A percentile compares a stretch with the other conserved stretches of the same genome.
phyloP scores from a whole-genome alignment of 2,329 filamentous ascomycete genomes.

The Calonectria pseudoturangicola region DNA sequence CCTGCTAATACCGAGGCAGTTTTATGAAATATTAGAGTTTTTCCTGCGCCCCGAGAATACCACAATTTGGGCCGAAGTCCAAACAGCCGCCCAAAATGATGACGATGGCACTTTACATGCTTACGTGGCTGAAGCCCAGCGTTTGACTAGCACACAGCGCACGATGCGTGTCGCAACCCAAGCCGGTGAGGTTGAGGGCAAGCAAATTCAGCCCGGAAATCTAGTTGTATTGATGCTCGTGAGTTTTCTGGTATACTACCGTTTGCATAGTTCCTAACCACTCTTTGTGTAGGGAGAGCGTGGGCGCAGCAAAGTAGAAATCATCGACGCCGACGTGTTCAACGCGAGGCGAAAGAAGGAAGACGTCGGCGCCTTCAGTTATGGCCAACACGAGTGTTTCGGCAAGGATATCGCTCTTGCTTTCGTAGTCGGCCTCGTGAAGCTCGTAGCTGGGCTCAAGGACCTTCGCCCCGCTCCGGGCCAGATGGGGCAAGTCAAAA shows the following conservation, averaged over 20 bases:
- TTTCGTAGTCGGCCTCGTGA: slow-evolving; percentile 65
- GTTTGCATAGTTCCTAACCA: slow-evolving; percentile 38
- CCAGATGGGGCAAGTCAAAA: slow-evolving; percentile 67
- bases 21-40: slow-evolving; percentile 65
- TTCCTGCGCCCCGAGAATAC: slow-evolving; percentile 64
- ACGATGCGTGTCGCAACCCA: slow-evolving; percentile 61
- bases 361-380: slow-evolving; percentile 66
- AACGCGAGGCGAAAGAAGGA: slow-evolving; percentile 63
- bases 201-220: slow-evolving; percentile 63
- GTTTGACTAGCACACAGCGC: slow-evolving; percentile 63
- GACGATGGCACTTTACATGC: slow-evolving; percentile 59
- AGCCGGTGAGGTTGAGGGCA: slow-evolving; percentile 61
- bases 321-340: slow-evolving; percentile 63
- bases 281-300: slow-evolving; percentile 57
- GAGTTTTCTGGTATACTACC: slow-evolving; percentile 43
- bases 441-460: slow-evolving; percentile 65
- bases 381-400: slow-evolving; percentile 68
- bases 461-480: slow-evolving; percentile 67
- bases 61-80: slow-evolving; percentile 65
- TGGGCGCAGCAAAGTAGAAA: slow-evolving; percentile 61
- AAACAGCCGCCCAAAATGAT: slow-evolving; percentile 59
- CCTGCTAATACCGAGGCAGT: slow-evolving; percentile 55
- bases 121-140: slow-evolving; percentile 64
- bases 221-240: slow-evolving; percentile 64
- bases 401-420: slow-evolving; percentile 63